These are phyloP conservation scores for Ustilago hordei DNA, from an alignment of 1,284 basidiomycete genomes.

Conservation along the genomic window DNA sequence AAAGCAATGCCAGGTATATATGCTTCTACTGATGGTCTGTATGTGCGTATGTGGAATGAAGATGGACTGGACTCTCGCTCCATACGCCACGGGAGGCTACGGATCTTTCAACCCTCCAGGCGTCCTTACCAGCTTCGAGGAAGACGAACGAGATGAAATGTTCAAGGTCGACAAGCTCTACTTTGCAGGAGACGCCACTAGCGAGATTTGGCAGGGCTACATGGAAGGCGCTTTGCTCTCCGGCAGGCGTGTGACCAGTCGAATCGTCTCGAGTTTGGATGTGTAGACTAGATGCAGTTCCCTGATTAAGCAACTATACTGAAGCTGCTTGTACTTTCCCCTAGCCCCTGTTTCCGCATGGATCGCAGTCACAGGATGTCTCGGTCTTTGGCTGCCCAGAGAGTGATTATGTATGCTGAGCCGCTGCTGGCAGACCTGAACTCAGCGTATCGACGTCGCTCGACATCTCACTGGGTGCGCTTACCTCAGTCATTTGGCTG, in stretches of 20 bases:
- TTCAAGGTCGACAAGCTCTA: conserved; percentile 34
- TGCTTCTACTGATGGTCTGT: no score
- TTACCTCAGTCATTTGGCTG: no score
- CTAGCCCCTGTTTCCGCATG: not conserved
- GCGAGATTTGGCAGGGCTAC: conserved; percentile 50
- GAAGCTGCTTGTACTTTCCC: not conserved
- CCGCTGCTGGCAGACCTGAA: no score
- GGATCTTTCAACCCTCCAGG: conserved; percentile 47
- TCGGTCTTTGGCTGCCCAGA: not conserved
- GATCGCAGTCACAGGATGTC: not conserved
- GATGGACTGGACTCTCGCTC: conserved; percentile 42
- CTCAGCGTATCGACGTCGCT: no score
- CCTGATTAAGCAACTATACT: not conserved
- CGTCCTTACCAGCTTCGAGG: conserved; percentile 42
- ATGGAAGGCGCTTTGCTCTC: conserved; percentile 50
- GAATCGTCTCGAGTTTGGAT: conserved; percentile 30
- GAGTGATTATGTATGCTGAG: no score
- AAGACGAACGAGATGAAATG: conserved; percentile 37
- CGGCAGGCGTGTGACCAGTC: conserved; percentile 28
- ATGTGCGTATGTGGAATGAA: no score
- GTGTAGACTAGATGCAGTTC: conserved; percentile 6
- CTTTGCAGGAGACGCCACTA: conserved; percentile 45
- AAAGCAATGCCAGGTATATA: no score
- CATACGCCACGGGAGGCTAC: conserved; percentile 42
- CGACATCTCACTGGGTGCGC: no score